Base-by-base conservation (phyloP, 2,329 filamentous ascomycete genomes). In the Fonsecaea nubica region DNA sequence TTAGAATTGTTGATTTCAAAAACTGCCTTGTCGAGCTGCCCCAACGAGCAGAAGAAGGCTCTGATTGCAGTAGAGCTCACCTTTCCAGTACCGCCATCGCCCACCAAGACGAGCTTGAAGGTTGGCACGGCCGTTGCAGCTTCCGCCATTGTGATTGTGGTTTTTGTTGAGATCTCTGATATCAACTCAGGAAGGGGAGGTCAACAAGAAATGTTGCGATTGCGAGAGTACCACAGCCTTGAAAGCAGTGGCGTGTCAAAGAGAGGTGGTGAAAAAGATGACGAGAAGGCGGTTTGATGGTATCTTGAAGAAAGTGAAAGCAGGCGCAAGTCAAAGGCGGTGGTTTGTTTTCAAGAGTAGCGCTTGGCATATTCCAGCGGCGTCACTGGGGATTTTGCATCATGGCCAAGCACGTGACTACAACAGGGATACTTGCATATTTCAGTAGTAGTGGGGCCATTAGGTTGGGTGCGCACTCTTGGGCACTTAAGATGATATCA, bases 81-180 rank as follows among this genome's bases (percentile, higher is more conserved):
- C 93, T 99, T 99, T 85, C 95, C 95, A 78, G 95, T 99, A 88
- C 95, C 95, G 84, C 95, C 95, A 81, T 99, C 95, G 82, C 95
- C 95, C 79, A 99, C 95, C 84, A 99, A 92, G 81, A 99, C 95
- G 78, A 99, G 92, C 92, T 99, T 99, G 91, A 99, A 99, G 82
- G 92, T 97, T 74, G 94, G 92, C 74, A 84, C 77, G 70, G 74
- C 73, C 72, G 80, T 77, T 64, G 74, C 71, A 80, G 77, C 76
- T 74, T 84, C 80, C 82, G 90, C 87, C 92, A 95, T 96, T 32
- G 54, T 74, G 70, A 63, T 57, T 74, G 72, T 64, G 56, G 62
- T 25, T 33, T 33, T 63, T 63, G 66, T 57, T 62, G 62, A 54
- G 60, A 58, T 65, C 74, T 71, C 75, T 69, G 69, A 71, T 56